A percentile compares a stretch with the other conserved stretches of the same genome.
phyloP scores from a whole-genome alignment of 208 protist species.

The Acanthamoeba lenticulata region DNA sequence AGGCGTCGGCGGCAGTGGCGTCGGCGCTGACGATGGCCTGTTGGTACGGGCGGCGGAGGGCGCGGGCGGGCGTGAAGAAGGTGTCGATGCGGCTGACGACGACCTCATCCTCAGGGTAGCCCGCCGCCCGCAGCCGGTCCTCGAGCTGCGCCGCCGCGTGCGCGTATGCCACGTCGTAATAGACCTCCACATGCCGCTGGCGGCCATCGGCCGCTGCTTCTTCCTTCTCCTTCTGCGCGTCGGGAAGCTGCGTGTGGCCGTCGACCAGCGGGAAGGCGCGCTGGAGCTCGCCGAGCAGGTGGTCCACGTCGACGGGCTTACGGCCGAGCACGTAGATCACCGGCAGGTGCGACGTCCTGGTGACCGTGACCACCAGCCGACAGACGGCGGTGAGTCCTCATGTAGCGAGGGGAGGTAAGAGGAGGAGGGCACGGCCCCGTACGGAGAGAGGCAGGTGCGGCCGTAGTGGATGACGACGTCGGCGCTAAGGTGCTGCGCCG shows the following conservation, averaged over 20 bases:
- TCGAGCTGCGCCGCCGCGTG: not conserved
- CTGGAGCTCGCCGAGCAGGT: not conserved
- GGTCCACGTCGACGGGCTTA: not conserved
- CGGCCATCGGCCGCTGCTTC: too few species aligned
- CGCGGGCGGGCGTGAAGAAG: not conserved
- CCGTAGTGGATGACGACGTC: conserved; percentile 84
- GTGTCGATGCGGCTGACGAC: not conserved
- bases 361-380: not conserved
- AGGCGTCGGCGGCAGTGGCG: not conserved
- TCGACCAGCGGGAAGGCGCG: not conserved
- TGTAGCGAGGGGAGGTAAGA: too few species aligned
- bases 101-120: not conserved
- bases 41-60: not conserved
- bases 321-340: conserved; percentile 78
- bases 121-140: not conserved
- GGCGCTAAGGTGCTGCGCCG: conserved; percentile 77
- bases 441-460: conserved; percentile 77
- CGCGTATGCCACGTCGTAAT: not conserved
- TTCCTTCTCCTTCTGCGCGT: too few species aligned
- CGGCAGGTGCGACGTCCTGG: conserved; percentile 72
- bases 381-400: not conserved
- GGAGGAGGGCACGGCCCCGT: not conserved
- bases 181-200: too few species aligned
- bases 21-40: not conserved
- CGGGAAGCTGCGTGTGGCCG: not conserved